Evolutionary conservation across 2,329 filamentous ascomycete genomes (phyloP).

Genomic region (Cladosporium sp.): DNA sequence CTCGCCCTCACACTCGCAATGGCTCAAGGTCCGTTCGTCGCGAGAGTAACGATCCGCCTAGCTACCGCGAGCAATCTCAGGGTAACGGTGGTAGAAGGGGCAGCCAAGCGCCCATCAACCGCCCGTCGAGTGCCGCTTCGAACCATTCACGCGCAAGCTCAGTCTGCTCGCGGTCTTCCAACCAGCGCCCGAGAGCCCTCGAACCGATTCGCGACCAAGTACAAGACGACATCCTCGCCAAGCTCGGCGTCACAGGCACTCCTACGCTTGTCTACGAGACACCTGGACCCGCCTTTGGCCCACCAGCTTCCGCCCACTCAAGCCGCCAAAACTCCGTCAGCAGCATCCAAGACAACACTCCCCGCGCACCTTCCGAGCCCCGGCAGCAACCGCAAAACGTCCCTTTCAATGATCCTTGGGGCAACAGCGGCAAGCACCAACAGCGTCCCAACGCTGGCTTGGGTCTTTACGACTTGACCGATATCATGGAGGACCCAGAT

Average conservation of each 20-base stretch:
- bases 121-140: constrained; percentile 8
- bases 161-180: constrained; percentile 22
- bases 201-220: constrained; percentile 24
- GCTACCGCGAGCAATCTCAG: not conserved
- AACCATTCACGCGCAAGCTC: constrained; percentile 26
- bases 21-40: constrained; percentile 14
- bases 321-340: constrained; percentile 14
- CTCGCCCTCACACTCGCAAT: constrained; percentile 1
- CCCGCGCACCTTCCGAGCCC: constrained; percentile 1
- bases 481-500: constrained; percentile 17
- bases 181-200: constrained; percentile 23
- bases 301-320: constrained; percentile 16
- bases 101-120: constrained; percentile 9
- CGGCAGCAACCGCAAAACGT: not conserved
- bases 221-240: constrained; percentile 34
- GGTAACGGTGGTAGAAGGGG: not conserved
- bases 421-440: constrained; percentile 15
- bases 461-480: constrained; percentile 15
- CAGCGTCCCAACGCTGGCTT: constrained; percentile 15
- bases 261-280: constrained; percentile 35
- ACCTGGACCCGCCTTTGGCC: constrained; percentile 33
- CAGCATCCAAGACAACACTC: not conserved
- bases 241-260: constrained; percentile 34
- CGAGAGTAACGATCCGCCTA: constrained; percentile 12
- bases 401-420: constrained; percentile 4